These are phyloP conservation scores for Echium plantagineum DNA, from an alignment of 257 asterid species.

Conservation along the genomic window DNA sequence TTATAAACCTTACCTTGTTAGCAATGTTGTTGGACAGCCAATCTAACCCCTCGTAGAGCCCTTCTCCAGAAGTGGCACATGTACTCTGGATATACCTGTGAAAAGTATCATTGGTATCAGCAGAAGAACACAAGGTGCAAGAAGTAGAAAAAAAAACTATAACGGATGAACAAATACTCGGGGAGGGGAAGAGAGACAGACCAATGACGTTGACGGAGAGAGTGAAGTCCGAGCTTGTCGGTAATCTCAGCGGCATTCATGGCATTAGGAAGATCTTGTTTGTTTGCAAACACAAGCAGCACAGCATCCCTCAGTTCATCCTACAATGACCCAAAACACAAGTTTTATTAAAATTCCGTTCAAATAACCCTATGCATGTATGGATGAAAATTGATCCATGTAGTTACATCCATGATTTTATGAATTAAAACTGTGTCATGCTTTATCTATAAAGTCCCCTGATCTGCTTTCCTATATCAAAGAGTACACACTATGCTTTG, in stretches of 20 bases:
- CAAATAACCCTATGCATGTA: not conserved
- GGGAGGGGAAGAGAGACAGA: conserved; percentile 9
- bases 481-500: not conserved
- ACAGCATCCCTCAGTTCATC: conserved; percentile 67
- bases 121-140: not conserved
- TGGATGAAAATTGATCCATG: not conserved
- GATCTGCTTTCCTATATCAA: not conserved
- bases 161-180: not conserved
- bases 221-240: conserved; percentile 66
- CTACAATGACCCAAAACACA: conserved; percentile 8
- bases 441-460: too few relatives aligned
- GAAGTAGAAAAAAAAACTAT: not conserved
- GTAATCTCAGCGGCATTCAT: conserved; percentile 69
- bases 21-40: conserved; percentile 75
- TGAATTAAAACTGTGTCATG: not conserved
- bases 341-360: not conserved
- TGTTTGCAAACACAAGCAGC: conserved; percentile 62
- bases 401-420: not conserved
- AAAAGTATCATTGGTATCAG: not conserved
- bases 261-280: conserved; percentile 72
- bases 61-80: conserved; percentile 67
- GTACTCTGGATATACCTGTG: conserved; percentile 67
- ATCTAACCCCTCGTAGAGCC: conserved; percentile 59
- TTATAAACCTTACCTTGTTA: conserved; percentile 28
- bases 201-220: conserved; percentile 70